Evolutionary conservation across 768 basidiomycete species (phyloP), one percentile per base, ranked within the genome.

Genomic region (Tremella fuciformis): DNA sequence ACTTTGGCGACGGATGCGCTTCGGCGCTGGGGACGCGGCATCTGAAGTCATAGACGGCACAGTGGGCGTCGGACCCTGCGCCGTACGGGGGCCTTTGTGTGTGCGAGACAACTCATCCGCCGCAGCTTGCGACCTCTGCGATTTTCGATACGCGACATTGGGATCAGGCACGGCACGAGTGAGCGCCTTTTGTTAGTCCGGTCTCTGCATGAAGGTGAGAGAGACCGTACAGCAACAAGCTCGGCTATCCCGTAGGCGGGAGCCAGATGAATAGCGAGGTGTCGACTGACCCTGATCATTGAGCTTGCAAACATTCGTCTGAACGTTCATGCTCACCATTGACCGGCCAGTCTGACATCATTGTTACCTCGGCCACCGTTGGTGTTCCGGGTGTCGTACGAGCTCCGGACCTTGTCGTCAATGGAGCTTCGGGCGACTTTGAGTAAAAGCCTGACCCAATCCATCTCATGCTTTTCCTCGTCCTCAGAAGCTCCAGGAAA

Each of bases 311-410:
- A 1, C 40, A 21, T 37, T 29, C 11, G 16, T 21, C n/a, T 25
- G 26, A n/a, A 16, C 24, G 24, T 4, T 47, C 18, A 15, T 37
- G 57, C 69, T 18, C 41, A 71, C 92, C 92, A 97, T 26, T 85
- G 88, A 13, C 92, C 92, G 1, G 92, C 92, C 55, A 97, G 85
- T 63, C 91, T 83, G 53, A 88, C 84, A 26, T 86, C 85, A 57
- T 83, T 83, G 2, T 82, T 79, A 11, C 85, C 83, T 56, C 88
- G 84, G 61, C 79, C 62, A 62, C 82, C 73, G 74, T 94, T 94
- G 70, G 88, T 87, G 19, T 87, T 86, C 2, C 82, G 61, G 56
- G 86, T 82, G 73, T 94, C 89, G 77, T 83, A 88, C 67, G 79
- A 83, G 18, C 86, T 84, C 71, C 87, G 88, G 59, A 92, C 75